phyloP scores from a whole-genome alignment of 2,329 filamentous ascomycete genomes.

The Rosellinia necatrix region DNA sequence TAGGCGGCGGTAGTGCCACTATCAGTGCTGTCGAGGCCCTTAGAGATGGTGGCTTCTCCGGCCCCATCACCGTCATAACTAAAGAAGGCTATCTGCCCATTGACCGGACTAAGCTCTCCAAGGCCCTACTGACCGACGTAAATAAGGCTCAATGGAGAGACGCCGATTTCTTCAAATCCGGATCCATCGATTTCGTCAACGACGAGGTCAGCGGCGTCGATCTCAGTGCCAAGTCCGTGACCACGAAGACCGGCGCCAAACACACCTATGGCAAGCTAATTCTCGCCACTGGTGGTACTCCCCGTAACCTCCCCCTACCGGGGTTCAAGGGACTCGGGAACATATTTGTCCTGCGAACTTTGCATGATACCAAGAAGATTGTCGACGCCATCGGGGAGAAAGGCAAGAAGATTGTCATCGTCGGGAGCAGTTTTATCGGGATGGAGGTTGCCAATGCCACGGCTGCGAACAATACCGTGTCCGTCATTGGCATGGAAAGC shows the following conservation, averaged over 20 bases:
- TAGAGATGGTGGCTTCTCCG: slow-evolving; percentile 78
- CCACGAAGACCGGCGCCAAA: slow-evolving; percentile 74
- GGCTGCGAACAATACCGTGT: slow-evolving; percentile 78
- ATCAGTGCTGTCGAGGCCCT: slow-evolving; percentile 83
- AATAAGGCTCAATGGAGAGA: slow-evolving; percentile 79
- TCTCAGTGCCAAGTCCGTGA: slow-evolving; percentile 73
- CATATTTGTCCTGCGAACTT: slow-evolving; percentile 80
- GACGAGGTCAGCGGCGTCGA: slow-evolving; percentile 75
- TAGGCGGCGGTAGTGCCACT: slow-evolving; percentile 85
- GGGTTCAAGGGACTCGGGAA: slow-evolving; percentile 88
- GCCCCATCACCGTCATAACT: slow-evolving; percentile 80
- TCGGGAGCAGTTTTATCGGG: slow-evolving; percentile 95
- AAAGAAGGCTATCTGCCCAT: slow-evolving; percentile 86
- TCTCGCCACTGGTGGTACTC: slow-evolving; percentile 82
- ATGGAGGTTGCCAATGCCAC: slow-evolving; percentile 95
- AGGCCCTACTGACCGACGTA: slow-evolving; percentile 82
- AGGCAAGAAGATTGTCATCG: slow-evolving; percentile 87
- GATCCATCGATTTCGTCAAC: slow-evolving; percentile 60
- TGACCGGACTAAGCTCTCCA: slow-evolving; percentile 93
- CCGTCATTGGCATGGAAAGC: slow-evolving; percentile 86
- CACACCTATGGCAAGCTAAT: slow-evolving; percentile 85
- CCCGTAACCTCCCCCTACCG: slow-evolving; percentile 74
- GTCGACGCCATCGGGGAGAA: slow-evolving; percentile 78
- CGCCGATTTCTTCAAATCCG: slow-evolving; percentile 74
- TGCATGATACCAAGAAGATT: slow-evolving; percentile 80